Evolutionary conservation across 2,329 filamentous ascomycete genomes (phyloP).

Genomic region (Claviceps capensis): DNA sequence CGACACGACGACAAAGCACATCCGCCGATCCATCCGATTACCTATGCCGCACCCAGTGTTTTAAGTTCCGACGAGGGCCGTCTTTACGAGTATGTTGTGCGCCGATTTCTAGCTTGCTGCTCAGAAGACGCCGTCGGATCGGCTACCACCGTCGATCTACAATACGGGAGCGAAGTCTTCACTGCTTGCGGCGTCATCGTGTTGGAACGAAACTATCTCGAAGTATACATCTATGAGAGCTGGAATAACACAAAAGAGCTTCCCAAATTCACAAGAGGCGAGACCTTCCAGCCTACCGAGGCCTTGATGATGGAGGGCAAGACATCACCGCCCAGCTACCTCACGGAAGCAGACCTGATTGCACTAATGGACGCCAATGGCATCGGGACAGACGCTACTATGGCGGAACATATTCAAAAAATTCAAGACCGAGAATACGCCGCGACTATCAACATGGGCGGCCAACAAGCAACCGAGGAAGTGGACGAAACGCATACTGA

Average conservation of each 20-base stretch:
- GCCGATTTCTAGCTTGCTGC: slow-evolving; percentile 89
- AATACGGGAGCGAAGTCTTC: slow-evolving; percentile 75
- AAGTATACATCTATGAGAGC: slow-evolving; percentile 91
- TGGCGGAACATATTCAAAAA: slow-evolving; percentile 96
- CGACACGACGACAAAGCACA: slow-evolving; percentile 92
- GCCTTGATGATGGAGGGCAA: slow-evolving; percentile 85
- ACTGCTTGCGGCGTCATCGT: slow-evolving; percentile 73
- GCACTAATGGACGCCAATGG: slow-evolving; percentile 97
- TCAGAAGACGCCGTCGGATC: slow-evolving; percentile 85
- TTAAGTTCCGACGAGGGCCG: slow-evolving; percentile 54
- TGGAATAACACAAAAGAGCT: slow-evolving; percentile 83
- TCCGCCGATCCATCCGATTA: slow-evolving; percentile 90
- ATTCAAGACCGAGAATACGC: slow-evolving; percentile 87
- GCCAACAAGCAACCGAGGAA: slow-evolving; percentile 21
- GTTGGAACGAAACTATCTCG: slow-evolving; percentile 79
- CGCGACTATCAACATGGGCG: slow-evolving; percentile 40
- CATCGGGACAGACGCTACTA: slow-evolving; percentile 95
- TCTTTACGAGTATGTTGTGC: slow-evolving; percentile 84
- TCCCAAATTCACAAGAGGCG: slow-evolving; percentile 65
- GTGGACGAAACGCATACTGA: slow-evolving; percentile 21
- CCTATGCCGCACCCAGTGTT: slow-evolving; percentile 58
- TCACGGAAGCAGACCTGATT: slow-evolving; percentile 92
- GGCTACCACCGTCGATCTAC: slow-evolving; percentile 70
- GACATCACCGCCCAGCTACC: slow-evolving; percentile 68
- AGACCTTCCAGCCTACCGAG: slow-evolving; percentile 76